Percentiles rank a stretch among this genome's conserved stretches.
phyloP scores from a whole-genome alignment of 2,329 filamentous ascomycete genomes.

The Cladorrhinum sp. region DNA sequence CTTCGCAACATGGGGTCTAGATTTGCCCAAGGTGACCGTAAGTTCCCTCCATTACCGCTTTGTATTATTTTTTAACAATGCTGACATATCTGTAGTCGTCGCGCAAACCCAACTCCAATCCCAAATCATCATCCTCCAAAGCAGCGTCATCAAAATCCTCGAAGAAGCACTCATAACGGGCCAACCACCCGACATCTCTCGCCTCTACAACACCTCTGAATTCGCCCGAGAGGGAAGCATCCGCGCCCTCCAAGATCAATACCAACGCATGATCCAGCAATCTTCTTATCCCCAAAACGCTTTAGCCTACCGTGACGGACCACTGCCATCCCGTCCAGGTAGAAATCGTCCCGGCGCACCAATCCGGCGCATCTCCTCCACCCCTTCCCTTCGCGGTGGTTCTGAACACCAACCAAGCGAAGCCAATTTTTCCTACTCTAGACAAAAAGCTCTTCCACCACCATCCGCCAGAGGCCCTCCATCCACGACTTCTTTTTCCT shows the following conservation, averaged over 20 bases:
- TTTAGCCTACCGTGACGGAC: too few species aligned
- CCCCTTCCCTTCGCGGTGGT: slow-evolving; percentile 19
- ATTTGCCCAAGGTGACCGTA: slow-evolving; percentile 37
- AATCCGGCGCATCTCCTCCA: slow-evolving; percentile 25
- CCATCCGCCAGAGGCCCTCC: too few species aligned
- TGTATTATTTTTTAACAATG: too few species aligned
- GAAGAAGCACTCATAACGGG: slow-evolving; percentile 36
- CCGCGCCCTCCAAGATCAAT: slow-evolving; percentile 36
- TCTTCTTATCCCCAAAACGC: slow-evolving; percentile 1
- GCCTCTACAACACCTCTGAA: slow-evolving; percentile 34
- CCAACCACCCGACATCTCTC: slow-evolving; percentile 30
- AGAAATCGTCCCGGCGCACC: slow-evolving; percentile 7
- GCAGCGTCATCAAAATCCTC: slow-evolving; percentile 37
- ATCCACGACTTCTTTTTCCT: background rate
- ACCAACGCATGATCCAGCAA: slow-evolving; percentile 31
- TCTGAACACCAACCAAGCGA: background rate
- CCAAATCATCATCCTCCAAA: slow-evolving; percentile 38
- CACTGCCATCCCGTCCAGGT: background rate
- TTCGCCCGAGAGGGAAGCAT: slow-evolving; percentile 36
- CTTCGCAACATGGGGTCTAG: slow-evolving; percentile 32
- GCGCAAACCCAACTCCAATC: slow-evolving; percentile 37
- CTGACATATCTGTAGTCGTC: too few species aligned
- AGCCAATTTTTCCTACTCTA: too few species aligned
- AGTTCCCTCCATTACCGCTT: too few species aligned
- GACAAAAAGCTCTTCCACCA: too few species aligned